phyloP scores from a whole-genome alignment of 129 eudicot genomes.

The Centrapalus pauciflorus region DNA sequence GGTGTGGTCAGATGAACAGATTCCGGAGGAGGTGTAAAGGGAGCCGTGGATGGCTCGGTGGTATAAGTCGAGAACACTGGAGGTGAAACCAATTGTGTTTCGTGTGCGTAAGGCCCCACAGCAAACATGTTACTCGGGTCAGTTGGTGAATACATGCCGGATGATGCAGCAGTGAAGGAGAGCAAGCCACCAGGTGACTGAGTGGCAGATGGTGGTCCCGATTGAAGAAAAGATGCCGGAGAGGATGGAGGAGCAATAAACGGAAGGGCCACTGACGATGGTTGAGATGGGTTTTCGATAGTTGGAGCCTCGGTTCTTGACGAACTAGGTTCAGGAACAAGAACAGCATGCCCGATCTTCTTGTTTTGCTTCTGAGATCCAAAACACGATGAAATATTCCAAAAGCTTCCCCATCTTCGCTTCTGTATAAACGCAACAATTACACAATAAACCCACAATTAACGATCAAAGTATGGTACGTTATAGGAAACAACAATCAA shows the following conservation, averaged over 20 bases:
- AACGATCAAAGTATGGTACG: background rate
- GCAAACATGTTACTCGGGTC: slow-evolving; percentile 80
- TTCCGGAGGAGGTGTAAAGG: slow-evolving; percentile 94
- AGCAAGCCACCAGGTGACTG: too few species aligned
- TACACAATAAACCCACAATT: background rate
- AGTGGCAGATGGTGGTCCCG: too few species aligned
- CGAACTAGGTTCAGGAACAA: slow-evolving; percentile 54
- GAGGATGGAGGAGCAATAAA: slow-evolving; percentile 71
- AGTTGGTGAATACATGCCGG: slow-evolving; percentile 77
- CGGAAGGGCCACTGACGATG: slow-evolving; percentile 53
- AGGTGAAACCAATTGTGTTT: slow-evolving; percentile 87
- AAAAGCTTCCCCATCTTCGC: slow-evolving; percentile 77
- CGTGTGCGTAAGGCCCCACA: slow-evolving; percentile 91
- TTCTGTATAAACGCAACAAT: slow-evolving; percentile 44
- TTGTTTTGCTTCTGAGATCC: slow-evolving; percentile 61
- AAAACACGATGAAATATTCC: slow-evolving; percentile 75
- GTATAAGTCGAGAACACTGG: slow-evolving; percentile 85
- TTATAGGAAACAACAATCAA: background rate
- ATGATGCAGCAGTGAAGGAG: slow-evolving; percentile 34
- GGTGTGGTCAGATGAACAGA: slow-evolving; percentile 90
- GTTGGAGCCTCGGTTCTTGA: slow-evolving; percentile 34
- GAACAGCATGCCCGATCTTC: slow-evolving; percentile 68
- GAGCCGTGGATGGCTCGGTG: slow-evolving; percentile 97
- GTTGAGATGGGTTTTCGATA: slow-evolving; percentile 36
- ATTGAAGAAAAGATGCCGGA: too few species aligned